Evolutionary conservation across 164 flowering plant genomes (phyloP), one percentile per base, ranked within the genome.

Genomic region (Magnolia officinalis): DNA sequence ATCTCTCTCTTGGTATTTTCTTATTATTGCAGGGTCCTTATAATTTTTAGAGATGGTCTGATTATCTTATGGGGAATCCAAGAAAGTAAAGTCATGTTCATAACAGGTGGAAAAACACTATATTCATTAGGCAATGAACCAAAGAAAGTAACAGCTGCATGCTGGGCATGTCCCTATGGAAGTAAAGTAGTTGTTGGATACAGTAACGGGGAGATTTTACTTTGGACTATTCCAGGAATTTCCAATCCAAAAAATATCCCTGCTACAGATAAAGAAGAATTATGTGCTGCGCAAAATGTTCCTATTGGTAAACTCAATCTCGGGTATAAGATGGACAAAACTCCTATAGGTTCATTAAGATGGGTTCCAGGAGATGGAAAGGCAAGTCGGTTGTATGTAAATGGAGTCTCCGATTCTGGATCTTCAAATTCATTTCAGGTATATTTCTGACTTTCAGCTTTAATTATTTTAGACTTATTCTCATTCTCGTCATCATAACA

Each of bases 81-180:
- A 75, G 97, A 90, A 80, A 90, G 93, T 84, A 93, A 78, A 83
- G 78, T 81, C 19, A 72, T 88, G 61, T 88, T 81, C 70, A 76
- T 84, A 64, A 84, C 85, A 2, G 93, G 89, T 82, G 92, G 89
- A 78, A 82, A 72, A 63, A 3, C 73, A 31, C 72, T 84, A 74
- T 89, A 83, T 23, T 77, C 89, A 50, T 24, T 70, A 20, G 23
- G 80, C 75, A 81, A 85, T 67, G 98, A 91, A 76, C 63, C 84
- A 50, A 95, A 84, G 81, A 84, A 86, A 81, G 98, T 86, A 74
- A 90, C 97, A 73, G 84, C 95, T 77, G 96, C 95, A 73, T 90
- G 96, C 76, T 93, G 98, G 97, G 91, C 86, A 58, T 95, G 98
- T 80, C 95, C 91, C 16, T 78, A 77, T 81, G 98, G 98, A 75